Evolutionary conservation across 2,329 filamentous ascomycete genomes (phyloP).

Genomic region (Phialocephala sp.): DNA sequence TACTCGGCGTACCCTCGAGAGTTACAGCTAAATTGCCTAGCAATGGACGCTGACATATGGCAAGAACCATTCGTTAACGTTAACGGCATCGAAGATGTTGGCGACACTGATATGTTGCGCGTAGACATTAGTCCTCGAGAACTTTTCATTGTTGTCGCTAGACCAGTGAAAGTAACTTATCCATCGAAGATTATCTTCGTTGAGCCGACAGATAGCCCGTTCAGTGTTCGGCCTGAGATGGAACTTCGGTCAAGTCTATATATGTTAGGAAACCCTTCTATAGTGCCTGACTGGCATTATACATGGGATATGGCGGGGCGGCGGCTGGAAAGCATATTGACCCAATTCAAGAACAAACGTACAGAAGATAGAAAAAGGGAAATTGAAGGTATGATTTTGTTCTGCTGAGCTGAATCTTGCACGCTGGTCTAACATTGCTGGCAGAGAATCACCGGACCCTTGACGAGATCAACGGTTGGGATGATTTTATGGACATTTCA

Average conservation of each 20-base stretch:
- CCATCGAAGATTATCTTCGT: neutral
- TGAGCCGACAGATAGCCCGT: neutral
- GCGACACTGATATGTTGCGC: neutral
- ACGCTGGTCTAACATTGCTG: neutral
- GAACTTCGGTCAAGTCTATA: neutral
- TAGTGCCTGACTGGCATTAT: neutral
- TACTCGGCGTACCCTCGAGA: neutral
- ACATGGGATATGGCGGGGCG: neutral
- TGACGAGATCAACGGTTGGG: neutral
- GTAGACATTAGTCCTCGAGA: neutral
- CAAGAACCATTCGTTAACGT: neutral
- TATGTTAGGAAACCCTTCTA: neutral
- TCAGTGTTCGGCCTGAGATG: neutral
- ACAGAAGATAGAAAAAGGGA: neutral
- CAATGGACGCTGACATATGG: neutral
- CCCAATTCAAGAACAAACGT: conserved; percentile 6
- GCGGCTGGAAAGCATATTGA: neutral
- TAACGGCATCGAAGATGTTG: neutral
- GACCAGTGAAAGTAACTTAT: neutral
- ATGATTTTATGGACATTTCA: neutral
- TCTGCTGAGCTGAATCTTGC: neutral
- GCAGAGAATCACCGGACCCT: neutral
- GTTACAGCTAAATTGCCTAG: neutral
- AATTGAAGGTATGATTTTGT: neutral
- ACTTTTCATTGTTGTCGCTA: neutral